Base-by-base conservation (phyloP, 2,329 filamentous ascomycete species). In the Myrmaecium sp. region DNA sequence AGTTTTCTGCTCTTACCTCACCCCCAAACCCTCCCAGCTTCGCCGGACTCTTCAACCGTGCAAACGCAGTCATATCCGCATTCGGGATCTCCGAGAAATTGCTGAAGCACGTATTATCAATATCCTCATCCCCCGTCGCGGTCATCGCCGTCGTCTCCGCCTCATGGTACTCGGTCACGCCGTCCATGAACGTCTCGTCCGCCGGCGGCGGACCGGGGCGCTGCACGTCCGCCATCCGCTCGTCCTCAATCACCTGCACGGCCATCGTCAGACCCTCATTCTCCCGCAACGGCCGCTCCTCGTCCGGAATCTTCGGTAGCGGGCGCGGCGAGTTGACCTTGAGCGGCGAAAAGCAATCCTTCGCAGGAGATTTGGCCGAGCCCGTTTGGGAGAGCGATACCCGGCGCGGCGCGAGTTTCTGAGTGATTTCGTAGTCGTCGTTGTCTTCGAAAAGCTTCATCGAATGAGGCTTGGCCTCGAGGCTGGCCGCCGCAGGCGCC, bases 1-100 rank as follows among this genome's bases (percentile, higher is more conserved):
- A 3, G 28, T 30, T 24, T 9, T 10, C n/a, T 9, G 6, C 5
- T n/a, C 36, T 14, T 38, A 44, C 43, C 37, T 40, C 40, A 31
- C 33, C n/a, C n/a, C n/a, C 40, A 13, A 38, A 30, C 6, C 36
- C 21, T 10, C 34, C 38, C 13, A 43, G 48, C 41, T 55, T 64
- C 3, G 51, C 49, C 17, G 61, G 61, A 31, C 56, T 49, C 34
- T 75, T 69, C 29, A 89, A 55, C 35, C 72, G 73, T 6, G 80
- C 74, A 42, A 91, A 82, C 41, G 74, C 73, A 12, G 82, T 89
- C 69, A 89, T 70, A 41, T 86, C 81, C 11, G 58, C 47, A 28
- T 62, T 61, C 5, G 82, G 82, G 28, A 93, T 70, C 6, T 81
- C 82, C 2, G 86, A 94, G 52, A 94, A 94, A 8, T 67, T 72